These are phyloP conservation scores for Erodium chrysanthum DNA, from an alignment of 441 rosid genomes.

Conservation along the genomic window DNA sequence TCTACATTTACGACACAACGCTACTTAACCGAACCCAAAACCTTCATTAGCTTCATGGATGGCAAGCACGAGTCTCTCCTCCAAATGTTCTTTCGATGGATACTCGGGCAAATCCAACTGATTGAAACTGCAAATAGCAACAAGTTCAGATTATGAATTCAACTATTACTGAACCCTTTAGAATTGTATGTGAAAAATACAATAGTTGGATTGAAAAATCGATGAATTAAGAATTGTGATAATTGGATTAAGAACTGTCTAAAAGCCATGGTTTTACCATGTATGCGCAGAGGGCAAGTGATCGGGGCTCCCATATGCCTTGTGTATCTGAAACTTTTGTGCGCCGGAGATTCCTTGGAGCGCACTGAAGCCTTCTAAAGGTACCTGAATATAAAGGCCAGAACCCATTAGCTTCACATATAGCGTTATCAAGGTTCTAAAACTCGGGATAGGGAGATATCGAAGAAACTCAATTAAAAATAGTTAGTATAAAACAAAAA, in stretches of 20 bases:
- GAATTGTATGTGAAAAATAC: too few relatives aligned
- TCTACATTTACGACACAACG: not conserved
- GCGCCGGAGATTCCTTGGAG: slow-evolving; percentile 6
- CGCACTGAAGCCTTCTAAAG: slow-evolving; percentile 7
- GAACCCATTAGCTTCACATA: not conserved
- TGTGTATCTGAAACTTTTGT: slow-evolving; percentile 7
- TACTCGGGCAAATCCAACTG: slow-evolving; percentile 97
- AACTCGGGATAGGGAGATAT: too few relatives aligned
- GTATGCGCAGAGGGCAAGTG: slow-evolving; percentile 38
- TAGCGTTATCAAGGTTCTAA: not conserved
- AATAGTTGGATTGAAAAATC: too few relatives aligned
- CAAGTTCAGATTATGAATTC: not conserved
- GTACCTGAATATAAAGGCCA: slow-evolving; percentile 2
- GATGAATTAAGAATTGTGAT: too few relatives aligned
- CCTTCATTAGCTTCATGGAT: slow-evolving; percentile 97
- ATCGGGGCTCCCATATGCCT: slow-evolving; percentile 7
- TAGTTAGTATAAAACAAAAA: too few relatives aligned
- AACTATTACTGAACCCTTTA: not conserved
- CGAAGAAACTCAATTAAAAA: too few relatives aligned
- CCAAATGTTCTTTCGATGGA: slow-evolving; percentile 64
- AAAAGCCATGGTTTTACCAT: slow-evolving; percentile 33
- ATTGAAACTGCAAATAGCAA: slow-evolving; percentile 58
- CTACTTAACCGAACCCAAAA: slow-evolving; percentile 65
- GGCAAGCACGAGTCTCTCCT: slow-evolving; percentile 77
- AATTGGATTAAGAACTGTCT: too few relatives aligned